Percentiles rank a stretch among this genome's conserved stretches.
Conservation (phyloP, 2,329 filamentous ascomycete genomes). For the Claviceps arundinis region DNA sequence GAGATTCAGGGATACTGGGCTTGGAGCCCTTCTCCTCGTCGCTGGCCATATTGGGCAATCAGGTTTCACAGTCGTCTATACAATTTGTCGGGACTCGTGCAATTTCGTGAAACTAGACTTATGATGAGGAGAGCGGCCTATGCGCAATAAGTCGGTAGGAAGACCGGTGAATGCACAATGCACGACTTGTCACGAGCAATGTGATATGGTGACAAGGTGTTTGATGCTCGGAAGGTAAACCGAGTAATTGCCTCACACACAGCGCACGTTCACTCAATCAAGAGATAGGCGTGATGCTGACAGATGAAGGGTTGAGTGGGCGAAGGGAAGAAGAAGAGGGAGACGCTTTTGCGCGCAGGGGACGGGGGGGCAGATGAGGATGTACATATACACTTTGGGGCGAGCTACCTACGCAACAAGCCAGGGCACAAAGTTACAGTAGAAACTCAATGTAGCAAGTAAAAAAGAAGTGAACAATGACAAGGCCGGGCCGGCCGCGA, state of each 20-base stretch:
- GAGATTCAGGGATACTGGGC: conserved; percentile 11
- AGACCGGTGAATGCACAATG: not conserved
- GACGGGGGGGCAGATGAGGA: not conserved
- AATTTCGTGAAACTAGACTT: not conserved
- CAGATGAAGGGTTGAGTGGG: not conserved
- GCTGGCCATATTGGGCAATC: conserved; percentile 8
- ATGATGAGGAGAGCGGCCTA: not conserved
- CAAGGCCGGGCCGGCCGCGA: not conserved
- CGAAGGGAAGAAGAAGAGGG: not conserved
- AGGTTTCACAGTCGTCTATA: no score
- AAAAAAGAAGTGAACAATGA: not conserved
- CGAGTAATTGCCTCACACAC: not conserved
- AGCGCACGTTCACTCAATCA: conserved; percentile 2
- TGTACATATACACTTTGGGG: conserved; percentile 1
- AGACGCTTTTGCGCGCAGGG: not conserved
- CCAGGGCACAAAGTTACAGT: not conserved
- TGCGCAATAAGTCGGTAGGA: not conserved
- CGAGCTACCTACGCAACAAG: not conserved
- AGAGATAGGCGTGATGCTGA: conserved; percentile 1
- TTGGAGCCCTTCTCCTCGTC: conserved; percentile 18
- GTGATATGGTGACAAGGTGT: no score
- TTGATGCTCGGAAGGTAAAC: not conserved
- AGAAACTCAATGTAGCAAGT: not conserved
- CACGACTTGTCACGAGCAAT: not conserved
- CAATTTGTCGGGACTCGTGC: not conserved